Conservation (phyloP, 352 stramenopile species). For the Globisporangium abappressorium region DNA sequence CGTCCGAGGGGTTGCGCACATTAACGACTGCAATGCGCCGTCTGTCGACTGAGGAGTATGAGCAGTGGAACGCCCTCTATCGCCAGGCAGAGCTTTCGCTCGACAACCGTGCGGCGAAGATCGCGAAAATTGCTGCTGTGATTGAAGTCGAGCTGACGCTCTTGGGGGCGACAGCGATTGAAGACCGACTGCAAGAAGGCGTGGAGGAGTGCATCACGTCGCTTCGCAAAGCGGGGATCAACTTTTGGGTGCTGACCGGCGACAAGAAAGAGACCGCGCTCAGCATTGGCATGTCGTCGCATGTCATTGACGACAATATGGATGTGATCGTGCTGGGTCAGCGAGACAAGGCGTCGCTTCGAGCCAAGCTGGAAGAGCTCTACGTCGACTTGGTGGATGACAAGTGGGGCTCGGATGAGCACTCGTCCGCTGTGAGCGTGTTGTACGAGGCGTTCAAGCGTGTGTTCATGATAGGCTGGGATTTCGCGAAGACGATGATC, state of each 20-base stretch:
- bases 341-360: slow-evolving; percentile 73
- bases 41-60: slow-evolving; percentile 70
- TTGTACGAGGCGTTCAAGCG: slow-evolving; percentile 77
- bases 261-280: slow-evolving; percentile 89
- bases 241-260: slow-evolving; percentile 95
- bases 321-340: slow-evolving; percentile 85
- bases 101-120: slow-evolving; percentile 64
- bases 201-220: slow-evolving; percentile 91
- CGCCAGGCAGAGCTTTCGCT: slow-evolving; percentile 76
- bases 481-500: slow-evolving; percentile 62
- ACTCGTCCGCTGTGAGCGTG: slow-evolving; percentile 72
- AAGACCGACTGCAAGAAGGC: slow-evolving; percentile 91
- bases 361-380: slow-evolving; percentile 74
- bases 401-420: slow-evolving; percentile 83
- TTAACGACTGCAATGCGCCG: slow-evolving; percentile 70
- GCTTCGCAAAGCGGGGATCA: slow-evolving; percentile 93
- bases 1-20: slow-evolving; percentile 71
- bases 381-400: slow-evolving; percentile 88
- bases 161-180: slow-evolving; percentile 90
- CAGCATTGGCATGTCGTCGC: slow-evolving; percentile 87
- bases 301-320: slow-evolving; percentile 90
- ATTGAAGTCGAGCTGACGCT: slow-evolving; percentile 88
- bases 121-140: slow-evolving; percentile 68
- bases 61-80: slow-evolving; percentile 69
- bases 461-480: slow-evolving; percentile 61